These are phyloP conservation scores for Leccinum rimulosum DNA, from an alignment of 768 basidiomycete species.

Conservation along the genomic window DNA sequence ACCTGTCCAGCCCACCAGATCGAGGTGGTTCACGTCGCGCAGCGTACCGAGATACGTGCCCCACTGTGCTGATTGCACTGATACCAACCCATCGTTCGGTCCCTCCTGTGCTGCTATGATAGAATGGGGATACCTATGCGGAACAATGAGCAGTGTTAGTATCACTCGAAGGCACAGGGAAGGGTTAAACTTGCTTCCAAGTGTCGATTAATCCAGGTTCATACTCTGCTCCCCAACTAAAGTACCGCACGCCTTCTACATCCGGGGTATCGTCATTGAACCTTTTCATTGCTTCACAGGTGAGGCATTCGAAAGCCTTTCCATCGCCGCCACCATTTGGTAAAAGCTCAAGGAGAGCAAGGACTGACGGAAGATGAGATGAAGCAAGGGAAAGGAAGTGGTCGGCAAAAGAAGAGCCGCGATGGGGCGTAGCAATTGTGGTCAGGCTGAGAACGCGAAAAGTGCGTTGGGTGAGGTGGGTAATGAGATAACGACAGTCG, in stretches of 20 bases:
- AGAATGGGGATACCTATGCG: constrained; percentile 60
- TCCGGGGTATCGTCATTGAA: constrained; percentile 91
- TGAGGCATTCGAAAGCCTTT: constrained; percentile 87
- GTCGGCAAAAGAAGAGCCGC: constrained; percentile 91
- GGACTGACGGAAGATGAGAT: constrained; percentile 62
- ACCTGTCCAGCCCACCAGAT: constrained; percentile 87
- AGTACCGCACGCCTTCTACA: constrained; percentile 77
- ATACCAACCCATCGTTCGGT: constrained; percentile 92
- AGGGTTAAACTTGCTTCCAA: constrained; percentile 53
- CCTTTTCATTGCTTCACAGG: constrained; percentile 75
- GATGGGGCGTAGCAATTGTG: constrained; percentile 93
- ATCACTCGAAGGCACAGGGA: not conserved
- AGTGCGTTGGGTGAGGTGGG: constrained; percentile 70
- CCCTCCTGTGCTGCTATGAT: constrained; percentile 86
- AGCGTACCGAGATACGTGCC: constrained; percentile 96
- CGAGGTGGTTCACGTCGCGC: constrained; percentile 85
- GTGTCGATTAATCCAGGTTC: constrained; percentile 89
- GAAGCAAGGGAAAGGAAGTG: constrained; percentile 79
- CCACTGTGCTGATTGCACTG: constrained; percentile 85
- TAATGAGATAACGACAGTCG: constrained; percentile 87
- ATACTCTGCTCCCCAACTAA: constrained; percentile 93
- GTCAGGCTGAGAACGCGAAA: constrained; percentile 87
- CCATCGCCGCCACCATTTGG: constrained; percentile 96
- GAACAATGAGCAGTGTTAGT: not conserved
- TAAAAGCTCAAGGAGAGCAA: constrained; percentile 75